Evolutionary conservation across 1,139 yeast genomes (phyloP), one percentile per base, ranked within the genome.

Genomic region (Pichia kudriavzevii): DNA sequence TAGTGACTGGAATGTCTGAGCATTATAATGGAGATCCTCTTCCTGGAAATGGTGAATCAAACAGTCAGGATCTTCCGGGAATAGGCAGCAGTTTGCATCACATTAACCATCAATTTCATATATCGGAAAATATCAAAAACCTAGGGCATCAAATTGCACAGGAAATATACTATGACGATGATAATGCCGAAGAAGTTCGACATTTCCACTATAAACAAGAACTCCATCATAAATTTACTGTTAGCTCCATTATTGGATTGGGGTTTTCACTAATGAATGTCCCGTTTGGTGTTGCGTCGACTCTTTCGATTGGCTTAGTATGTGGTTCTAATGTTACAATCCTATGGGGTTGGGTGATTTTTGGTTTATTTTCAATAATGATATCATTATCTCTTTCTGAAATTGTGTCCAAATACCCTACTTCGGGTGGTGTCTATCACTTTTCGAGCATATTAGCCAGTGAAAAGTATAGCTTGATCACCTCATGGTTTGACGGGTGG

Each of bases 401-500:
- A 52, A 76, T 80, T 42, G 72, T 79, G 1, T 75, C 84, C 4
- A 80, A 79, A 48, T 80, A 75, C 46, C 91, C 91, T 0, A 74
- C 81, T 20, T 80, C 84, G 3, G 80, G 80, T 20, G 80, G 80
- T 13, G 77, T 80, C 2, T 82, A 80, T 51, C 88, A 80, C 43
- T 79, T 79, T 55, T 75, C 84, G 49, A 82, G 84, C 7, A 71
- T 80, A 39, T 58, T 81, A 30, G 76, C 85, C 24, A 70, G 69
- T 38, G 72, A 72, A 5, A 63, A 63, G 34, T 72, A 73, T 42
- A 69, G 81, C 6, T 55, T 68, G 30, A 54, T 70, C 4, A 62
- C 75, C 36, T 75, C 84, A 5, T 80, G 88, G 87, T 72, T 70
- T 49, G 79, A 84, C 0, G 91, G 91, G 0, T 81, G 88, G 82